A percentile compares a stretch with the other conserved stretches of the same genome.
Conservation (phyloP, 805 yeast genomes). For the Saccharomycopsis microspora region DNA sequence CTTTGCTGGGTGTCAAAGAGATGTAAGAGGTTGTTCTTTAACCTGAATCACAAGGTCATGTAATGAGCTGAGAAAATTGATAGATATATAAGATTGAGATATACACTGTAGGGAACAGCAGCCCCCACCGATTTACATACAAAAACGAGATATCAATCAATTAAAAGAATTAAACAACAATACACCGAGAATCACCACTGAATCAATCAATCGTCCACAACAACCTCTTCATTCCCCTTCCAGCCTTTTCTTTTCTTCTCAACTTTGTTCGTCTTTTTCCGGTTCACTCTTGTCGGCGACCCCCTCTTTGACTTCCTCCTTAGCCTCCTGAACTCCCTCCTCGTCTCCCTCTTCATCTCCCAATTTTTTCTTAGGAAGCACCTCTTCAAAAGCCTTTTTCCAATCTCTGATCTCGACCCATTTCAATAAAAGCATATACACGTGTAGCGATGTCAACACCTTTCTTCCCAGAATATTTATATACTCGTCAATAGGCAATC, state of each 20-base stretch:
- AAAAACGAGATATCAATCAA: too few relatives aligned
- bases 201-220: not conserved
- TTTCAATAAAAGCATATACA: conserved; percentile 73
- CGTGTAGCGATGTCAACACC: conserved; percentile 90
- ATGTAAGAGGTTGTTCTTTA: too few relatives aligned
- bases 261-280: not conserved
- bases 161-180: too few relatives aligned
- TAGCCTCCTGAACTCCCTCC: not conserved
- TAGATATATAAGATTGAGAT: too few relatives aligned
- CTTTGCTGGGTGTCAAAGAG: too few relatives aligned
- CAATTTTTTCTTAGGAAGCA: conserved; percentile 68
- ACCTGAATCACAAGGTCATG: too few relatives aligned
- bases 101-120: too few relatives aligned
- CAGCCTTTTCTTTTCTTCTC: not conserved
- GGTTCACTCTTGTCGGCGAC: not conserved
- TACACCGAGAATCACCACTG: too few relatives aligned
- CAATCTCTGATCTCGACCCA: conserved; percentile 76
- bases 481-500: conserved; percentile 79
- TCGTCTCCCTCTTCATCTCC: not conserved
- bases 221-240: not conserved
- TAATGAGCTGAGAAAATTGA: too few relatives aligned
- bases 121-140: too few relatives aligned
- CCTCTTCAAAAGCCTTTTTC: conserved; percentile 79
- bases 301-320: not conserved
- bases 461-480: conserved; percentile 76